These are phyloP conservation scores for Cardiospermum halicacabum DNA, from an alignment of 345 rosid species.

Conservation along the genomic window DNA sequence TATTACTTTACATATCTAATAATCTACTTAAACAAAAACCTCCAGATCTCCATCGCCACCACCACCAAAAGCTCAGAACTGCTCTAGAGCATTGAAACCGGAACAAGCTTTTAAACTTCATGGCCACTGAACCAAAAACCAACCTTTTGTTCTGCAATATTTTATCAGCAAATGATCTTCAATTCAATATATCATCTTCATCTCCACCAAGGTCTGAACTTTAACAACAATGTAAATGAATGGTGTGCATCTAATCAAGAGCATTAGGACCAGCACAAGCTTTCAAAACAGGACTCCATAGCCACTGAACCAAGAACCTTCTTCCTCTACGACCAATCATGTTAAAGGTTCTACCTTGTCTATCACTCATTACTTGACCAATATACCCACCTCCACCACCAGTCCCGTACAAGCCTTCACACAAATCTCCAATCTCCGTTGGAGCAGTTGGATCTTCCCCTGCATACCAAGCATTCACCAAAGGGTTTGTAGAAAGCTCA, in stretches of 20 bases:
- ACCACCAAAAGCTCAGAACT: too few relatives aligned
- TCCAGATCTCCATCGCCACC: too few relatives aligned
- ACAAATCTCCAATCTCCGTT: conserved; percentile 78
- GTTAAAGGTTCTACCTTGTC: conserved; percentile 56
- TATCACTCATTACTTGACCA: conserved; percentile 79
- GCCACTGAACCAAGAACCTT: conserved; percentile 82
- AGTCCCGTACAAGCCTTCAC: conserved; percentile 87
- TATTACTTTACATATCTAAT: too few relatives aligned
- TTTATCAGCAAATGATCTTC: too few relatives aligned
- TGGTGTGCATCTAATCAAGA: conserved; percentile 33
- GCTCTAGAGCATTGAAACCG: too few relatives aligned
- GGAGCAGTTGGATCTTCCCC: conserved; percentile 98
- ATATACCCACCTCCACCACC: conserved; percentile 96
- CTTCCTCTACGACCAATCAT: conserved; percentile 71
- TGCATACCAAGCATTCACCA: conserved; percentile 97
- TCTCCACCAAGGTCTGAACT: not conserved
- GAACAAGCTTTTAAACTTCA: too few relatives aligned
- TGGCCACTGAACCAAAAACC: too few relatives aligned
- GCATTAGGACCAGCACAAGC: conserved; percentile 88
- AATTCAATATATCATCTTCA: not conserved
- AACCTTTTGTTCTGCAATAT: too few relatives aligned
- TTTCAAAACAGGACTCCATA: conserved; percentile 76
- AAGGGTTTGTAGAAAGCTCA: conserved; percentile 76
- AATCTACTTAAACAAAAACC: too few relatives aligned
- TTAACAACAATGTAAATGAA: not conserved